Percentiles rank a stretch among this genome's conserved stretches.
These are phyloP conservation scores for Melaleuca quinquenervia DNA, from an alignment of 345 rosid genomes.

Conservation along the genomic window DNA sequence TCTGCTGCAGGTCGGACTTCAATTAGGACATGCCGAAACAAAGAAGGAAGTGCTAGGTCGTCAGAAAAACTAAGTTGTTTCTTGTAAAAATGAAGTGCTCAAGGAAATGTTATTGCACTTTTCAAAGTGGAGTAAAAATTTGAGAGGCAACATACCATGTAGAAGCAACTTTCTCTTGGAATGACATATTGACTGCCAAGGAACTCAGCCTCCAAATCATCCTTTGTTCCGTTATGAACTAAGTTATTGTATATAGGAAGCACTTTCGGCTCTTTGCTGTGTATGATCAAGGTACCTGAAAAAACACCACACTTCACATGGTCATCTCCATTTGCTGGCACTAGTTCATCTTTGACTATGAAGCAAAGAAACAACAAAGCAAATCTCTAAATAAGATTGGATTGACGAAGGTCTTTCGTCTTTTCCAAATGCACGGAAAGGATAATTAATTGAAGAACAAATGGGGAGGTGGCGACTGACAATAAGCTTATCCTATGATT, in stretches of 20 bases:
- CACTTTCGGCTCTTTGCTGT: constrained; percentile 20
- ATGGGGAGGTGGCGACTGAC: neutral
- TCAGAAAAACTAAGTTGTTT: neutral
- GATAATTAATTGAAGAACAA: neutral
- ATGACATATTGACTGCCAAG: constrained; percentile 34
- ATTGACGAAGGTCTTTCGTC: neutral
- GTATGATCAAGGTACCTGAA: constrained; percentile 12
- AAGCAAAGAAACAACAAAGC: neutral
- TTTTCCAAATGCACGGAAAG: neutral
- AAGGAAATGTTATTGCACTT: neutral
- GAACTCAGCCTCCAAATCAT: constrained; percentile 64
- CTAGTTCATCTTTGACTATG: neutral
- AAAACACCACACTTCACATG: neutral
- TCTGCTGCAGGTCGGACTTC: constrained; percentile 80
- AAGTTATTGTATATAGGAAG: constrained; percentile 41
- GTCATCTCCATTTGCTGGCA: neutral
- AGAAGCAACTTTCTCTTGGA: constrained; percentile 64
- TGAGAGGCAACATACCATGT: constrained; percentile 44
- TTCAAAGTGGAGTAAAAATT: neutral
- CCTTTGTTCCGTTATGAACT: constrained; percentile 36
- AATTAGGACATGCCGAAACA: constrained; percentile 1
- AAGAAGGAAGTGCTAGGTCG: neutral
- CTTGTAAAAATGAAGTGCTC: neutral
- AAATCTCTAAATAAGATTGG: neutral
- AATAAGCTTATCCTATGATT: neutral